Evolutionary conservation across 306 rosid genomes (phyloP).

Genomic region (Dalbergia cultrata): DNA sequence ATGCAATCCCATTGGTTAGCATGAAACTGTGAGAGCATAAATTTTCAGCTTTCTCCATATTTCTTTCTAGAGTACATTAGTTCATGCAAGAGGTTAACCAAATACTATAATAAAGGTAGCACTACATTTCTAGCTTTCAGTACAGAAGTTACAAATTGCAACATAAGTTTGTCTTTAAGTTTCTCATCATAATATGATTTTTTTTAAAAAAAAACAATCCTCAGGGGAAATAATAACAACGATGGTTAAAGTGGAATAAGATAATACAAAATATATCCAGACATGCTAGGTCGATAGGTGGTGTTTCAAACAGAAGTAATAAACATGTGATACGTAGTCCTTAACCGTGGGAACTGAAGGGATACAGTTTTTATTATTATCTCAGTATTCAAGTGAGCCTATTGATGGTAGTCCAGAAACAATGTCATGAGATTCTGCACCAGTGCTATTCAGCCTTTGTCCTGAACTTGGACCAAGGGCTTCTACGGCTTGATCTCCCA

Average conservation of each 20-base stretch:
- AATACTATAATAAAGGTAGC: slow-evolving; percentile 38
- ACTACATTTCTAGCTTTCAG: slow-evolving; percentile 37
- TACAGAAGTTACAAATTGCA: slow-evolving; percentile 39
- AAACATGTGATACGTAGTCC: slow-evolving; percentile 34
- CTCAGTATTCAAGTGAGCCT: slow-evolving; percentile 72
- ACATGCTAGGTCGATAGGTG: slow-evolving; percentile 27
- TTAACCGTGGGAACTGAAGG: slow-evolving; percentile 41
- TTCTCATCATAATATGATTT: slow-evolving; percentile 18
- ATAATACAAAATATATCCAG: slow-evolving; percentile 37
- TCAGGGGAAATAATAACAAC: slow-evolving; percentile 25
- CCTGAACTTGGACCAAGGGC: slow-evolving; percentile 66
- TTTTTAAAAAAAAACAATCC: slow-evolving; percentile 12
- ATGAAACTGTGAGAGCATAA: not conserved
- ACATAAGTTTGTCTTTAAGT: slow-evolving; percentile 35
- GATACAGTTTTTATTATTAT: slow-evolving; percentile 20
- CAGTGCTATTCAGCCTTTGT: slow-evolving; percentile 60
- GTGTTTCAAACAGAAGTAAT: slow-evolving; percentile 43
- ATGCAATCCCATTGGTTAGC: not conserved
- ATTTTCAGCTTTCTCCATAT: not conserved
- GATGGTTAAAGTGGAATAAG: slow-evolving; percentile 29
- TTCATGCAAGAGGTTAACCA: slow-evolving; percentile 39
- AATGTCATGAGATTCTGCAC: slow-evolving; percentile 59
- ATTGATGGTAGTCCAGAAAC: slow-evolving; percentile 69
- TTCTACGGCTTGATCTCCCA: slow-evolving; percentile 76
- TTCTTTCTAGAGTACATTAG: slow-evolving; percentile 20